A percentile compares a stretch with the other conserved stretches of the same genome.
These are phyloP conservation scores for Akebia trifoliata DNA, from an alignment of 164 flowering plant species.

Conservation along the genomic window DNA sequence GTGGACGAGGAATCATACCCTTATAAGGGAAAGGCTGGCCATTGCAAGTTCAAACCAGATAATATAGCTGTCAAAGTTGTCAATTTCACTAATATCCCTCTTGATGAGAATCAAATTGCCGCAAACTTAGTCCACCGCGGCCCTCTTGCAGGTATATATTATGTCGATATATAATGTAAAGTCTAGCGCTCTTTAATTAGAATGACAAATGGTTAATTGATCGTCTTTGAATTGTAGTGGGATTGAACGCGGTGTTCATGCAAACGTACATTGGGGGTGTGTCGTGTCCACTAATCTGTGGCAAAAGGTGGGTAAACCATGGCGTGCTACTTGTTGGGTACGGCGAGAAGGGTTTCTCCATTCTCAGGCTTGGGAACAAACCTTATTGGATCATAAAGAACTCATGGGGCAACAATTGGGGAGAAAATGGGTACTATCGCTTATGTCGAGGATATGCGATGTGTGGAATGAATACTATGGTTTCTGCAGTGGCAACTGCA, in stretches of 20 bases:
- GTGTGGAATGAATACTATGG: slow-evolving; percentile 78
- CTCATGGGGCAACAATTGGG: slow-evolving; percentile 83
- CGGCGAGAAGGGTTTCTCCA: slow-evolving; percentile 58
- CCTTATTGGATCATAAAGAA: slow-evolving; percentile 94
- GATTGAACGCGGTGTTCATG: slow-evolving; percentile 81
- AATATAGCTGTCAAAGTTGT: slow-evolving; percentile 53
- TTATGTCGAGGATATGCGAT: slow-evolving; percentile 61
- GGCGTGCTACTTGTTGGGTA: slow-evolving; percentile 83
- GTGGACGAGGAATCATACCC: slow-evolving; percentile 66
- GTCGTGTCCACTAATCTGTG: slow-evolving; percentile 76
- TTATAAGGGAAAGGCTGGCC: slow-evolving; percentile 46
- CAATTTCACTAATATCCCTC: slow-evolving; percentile 61
- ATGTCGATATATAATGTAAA: background rate
- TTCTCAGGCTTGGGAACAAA: slow-evolving; percentile 47
- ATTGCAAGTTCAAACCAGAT: slow-evolving; percentile 54
- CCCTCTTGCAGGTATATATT: slow-evolving; percentile 57
- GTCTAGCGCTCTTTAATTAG: too few species aligned
- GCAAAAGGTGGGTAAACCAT: slow-evolving; percentile 58
- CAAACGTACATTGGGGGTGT: slow-evolving; percentile 90
- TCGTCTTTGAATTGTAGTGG: slow-evolving; percentile 44
- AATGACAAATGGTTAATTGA: background rate
- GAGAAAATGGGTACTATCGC: slow-evolving; percentile 66
- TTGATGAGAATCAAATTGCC: slow-evolving; percentile 67
- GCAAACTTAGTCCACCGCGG: slow-evolving; percentile 64
- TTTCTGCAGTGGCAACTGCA: slow-evolving; percentile 50